Base-by-base conservation (phyloP, 2,329 filamentous ascomycete species). In the Alternaria arborescens region DNA sequence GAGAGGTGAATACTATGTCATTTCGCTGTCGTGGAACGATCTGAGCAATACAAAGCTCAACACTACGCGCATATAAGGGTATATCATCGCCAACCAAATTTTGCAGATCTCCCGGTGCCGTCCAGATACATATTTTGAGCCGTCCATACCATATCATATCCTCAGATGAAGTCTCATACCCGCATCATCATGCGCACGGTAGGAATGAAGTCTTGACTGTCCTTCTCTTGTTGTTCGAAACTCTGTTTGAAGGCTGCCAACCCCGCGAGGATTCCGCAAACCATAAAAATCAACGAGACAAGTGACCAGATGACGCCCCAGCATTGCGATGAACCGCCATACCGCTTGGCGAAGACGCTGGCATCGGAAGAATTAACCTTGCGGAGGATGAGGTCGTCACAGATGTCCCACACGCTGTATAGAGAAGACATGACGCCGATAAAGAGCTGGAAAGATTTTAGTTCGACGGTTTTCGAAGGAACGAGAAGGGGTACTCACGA, bases 331-430 rank as follows among this genome's bases (percentile, higher is more conserved):
- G 90, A 93, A 36, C 91, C 91, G 11, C 91, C 91, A 68, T 94
- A 94, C 22, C 88, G 84, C 78, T 92, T 84, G 8, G 91, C 91
- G 69, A 94, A 94, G 30, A 93, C 89, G 67, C 89, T 91, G 6
- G 91, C 91, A 73, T 94, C 91, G 5, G 90, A 93, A 22, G 85
- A 88, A 77, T 94, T 93, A 52, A 94, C 90, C 79, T 93, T 94
- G 60, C 91, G 86, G 5, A 93, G 81, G 67, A 94, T 93, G 32
- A 94, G 82, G 68, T 94, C 91, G 72, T 94, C 91, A 77, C 90
- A 93, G 68, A 94, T 94, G 81, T 94, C 91, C 91, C 91, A 94
- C 5, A 91, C 90, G 66, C 89, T 91, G 78, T 94, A 94, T 1
- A 94, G 84, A 2, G 88, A 89, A 7, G 88, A 91, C 91, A 94